Evolutionary conservation across 805 yeast species (phyloP).

Genomic region (Saccharomycopsis malanga): DNA sequence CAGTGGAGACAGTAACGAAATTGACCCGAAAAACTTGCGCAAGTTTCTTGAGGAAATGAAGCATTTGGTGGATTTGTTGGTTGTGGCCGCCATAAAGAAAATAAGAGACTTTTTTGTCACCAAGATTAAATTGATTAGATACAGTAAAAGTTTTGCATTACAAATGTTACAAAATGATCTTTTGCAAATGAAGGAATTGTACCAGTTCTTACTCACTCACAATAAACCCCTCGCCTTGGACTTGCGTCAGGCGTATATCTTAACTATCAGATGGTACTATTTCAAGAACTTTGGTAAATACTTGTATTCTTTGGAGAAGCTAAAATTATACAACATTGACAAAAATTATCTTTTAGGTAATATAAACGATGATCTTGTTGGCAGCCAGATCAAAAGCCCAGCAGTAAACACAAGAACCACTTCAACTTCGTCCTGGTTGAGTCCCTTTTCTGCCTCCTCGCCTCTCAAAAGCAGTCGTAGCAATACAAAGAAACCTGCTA

Average conservation of each 20-base stretch:
- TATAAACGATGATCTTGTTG: slow-evolving; percentile 15
- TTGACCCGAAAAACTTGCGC: slow-evolving; percentile 22
- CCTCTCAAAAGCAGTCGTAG: not conserved
- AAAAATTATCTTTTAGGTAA: slow-evolving; percentile 50
- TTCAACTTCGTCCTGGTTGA: slow-evolving; percentile 16
- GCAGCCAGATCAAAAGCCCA: not conserved
- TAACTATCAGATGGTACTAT: slow-evolving; percentile 94
- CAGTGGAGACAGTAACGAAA: slow-evolving; percentile 13
- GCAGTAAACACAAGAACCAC: slow-evolving; percentile 4
- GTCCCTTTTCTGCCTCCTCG: slow-evolving; percentile 10
- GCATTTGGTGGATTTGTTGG: slow-evolving; percentile 42
- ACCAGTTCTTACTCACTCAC: slow-evolving; percentile 45
- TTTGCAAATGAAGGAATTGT: slow-evolving; percentile 55
- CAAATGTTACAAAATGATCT: slow-evolving; percentile 67
- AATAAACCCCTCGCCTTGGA: slow-evolving; percentile 62
- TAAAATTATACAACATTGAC: slow-evolving; percentile 51
- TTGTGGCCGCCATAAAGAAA: slow-evolving; percentile 62
- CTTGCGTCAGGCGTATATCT: slow-evolving; percentile 69
- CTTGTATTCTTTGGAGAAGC: slow-evolving; percentile 59
- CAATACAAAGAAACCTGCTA: slow-evolving; percentile 7
- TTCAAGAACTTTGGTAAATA: slow-evolving; percentile 70
- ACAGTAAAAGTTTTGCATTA: slow-evolving; percentile 53
- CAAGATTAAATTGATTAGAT: slow-evolving; percentile 61
- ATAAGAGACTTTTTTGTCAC: slow-evolving; percentile 60
- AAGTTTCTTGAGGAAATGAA: slow-evolving; percentile 23